These are phyloP conservation scores for Podospora conica DNA, from an alignment of 495 filamentous ascomycete species.

Conservation along the genomic window DNA sequence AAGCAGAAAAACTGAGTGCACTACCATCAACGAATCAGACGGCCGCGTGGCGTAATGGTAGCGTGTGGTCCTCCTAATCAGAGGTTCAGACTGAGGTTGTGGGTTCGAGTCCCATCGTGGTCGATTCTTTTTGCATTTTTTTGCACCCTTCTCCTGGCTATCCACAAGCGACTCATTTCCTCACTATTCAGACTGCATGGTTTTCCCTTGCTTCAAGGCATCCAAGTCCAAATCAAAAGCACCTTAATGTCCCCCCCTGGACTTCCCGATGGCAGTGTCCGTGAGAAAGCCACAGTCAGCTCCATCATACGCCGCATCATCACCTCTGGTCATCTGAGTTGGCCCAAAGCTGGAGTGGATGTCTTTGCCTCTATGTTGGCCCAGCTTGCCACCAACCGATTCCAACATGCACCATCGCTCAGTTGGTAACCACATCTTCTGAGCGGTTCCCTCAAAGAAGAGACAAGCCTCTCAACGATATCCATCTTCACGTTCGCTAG, in stretches of 20 bases:
- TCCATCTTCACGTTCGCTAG: not conserved
- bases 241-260: too few relatives aligned
- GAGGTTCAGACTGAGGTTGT: conserved; percentile 7
- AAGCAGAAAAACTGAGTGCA: not conserved
- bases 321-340: too few relatives aligned
- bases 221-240: too few relatives aligned
- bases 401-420: too few relatives aligned
- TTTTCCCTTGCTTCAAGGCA: not conserved
- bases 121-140: not conserved
- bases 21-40: conserved; percentile 1
- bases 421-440: too few relatives aligned
- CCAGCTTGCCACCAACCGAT: too few relatives aligned
- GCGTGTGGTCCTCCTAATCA: conserved; percentile 4
- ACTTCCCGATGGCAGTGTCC: too few relatives aligned
- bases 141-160: not conserved
- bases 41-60: conserved; percentile 9
- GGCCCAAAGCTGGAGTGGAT: too few relatives aligned
- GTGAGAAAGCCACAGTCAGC: too few relatives aligned
- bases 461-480: not conserved
- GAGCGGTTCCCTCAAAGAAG: too few relatives aligned
- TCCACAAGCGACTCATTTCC: not conserved
- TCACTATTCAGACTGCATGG: not conserved
- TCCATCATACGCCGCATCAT: too few relatives aligned
- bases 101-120: conserved; percentile 9
- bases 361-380: too few relatives aligned